Evolutionary conservation across 345 rosid genomes (phyloP).

Genomic region (Citrus inodora): DNA sequence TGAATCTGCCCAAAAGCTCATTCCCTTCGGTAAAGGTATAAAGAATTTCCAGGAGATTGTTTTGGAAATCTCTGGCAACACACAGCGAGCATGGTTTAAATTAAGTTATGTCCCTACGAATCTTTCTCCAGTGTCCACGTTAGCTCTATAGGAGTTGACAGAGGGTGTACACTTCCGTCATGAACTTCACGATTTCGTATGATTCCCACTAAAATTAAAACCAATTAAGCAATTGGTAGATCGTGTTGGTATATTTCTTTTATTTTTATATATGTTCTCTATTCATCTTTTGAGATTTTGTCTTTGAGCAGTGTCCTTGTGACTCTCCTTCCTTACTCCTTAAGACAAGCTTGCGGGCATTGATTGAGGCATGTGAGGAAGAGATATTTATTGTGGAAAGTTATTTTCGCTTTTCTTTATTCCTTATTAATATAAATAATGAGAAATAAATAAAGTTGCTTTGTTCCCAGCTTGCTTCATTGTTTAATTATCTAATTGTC

Average conservation of each 20-base stretch:
- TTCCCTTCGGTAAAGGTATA: no score
- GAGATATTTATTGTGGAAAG: not conserved
- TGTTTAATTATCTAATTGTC: no score
- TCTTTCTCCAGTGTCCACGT: no score
- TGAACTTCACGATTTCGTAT: not conserved
- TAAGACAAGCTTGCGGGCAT: not conserved
- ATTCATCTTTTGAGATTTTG: not conserved
- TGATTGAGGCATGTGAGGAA: not conserved
- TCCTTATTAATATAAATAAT: not conserved
- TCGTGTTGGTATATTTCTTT: not conserved
- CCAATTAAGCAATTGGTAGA: not conserved
- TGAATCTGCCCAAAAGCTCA: no score
- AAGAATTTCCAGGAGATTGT: no score
- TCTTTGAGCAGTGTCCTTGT: not conserved
- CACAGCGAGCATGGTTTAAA: no score
- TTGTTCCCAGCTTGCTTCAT: no score
- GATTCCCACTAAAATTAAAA: not conserved
- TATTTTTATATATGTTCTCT: not conserved
- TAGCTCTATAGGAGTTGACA: no score
- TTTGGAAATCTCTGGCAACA: no score
- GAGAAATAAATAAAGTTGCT: no score
- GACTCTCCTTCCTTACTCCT: not conserved
- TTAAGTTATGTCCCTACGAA: no score
- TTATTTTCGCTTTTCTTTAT: not conserved
- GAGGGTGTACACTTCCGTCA: not conserved